phyloP scores from a whole-genome alignment of 2,329 filamentous ascomycete species.

The Cladobotryum mycophilum region DNA sequence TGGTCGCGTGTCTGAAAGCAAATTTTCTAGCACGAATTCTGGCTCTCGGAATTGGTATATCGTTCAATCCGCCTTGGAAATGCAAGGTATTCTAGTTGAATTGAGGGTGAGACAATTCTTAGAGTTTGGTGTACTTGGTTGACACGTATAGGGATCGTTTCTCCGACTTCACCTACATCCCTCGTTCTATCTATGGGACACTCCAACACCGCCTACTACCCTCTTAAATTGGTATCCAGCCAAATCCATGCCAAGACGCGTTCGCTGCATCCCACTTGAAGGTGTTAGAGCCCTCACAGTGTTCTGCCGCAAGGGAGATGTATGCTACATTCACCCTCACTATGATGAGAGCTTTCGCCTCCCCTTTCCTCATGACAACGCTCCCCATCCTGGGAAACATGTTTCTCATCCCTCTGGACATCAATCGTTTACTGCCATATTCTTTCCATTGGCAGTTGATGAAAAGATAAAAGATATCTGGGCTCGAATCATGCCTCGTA shows the following conservation, averaged over 20 bases:
- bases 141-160: background rate
- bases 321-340: background rate
- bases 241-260: background rate
- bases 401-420: background rate
- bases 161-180: background rate
- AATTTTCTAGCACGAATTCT: background rate
- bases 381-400: background rate
- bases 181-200: conserved; percentile 1
- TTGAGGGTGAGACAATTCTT: background rate
- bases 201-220: background rate
- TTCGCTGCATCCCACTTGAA: background rate
- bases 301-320: background rate
- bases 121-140: background rate
- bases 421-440: background rate
- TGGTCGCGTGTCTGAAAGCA: background rate
- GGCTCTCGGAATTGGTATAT: background rate
- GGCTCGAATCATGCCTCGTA: background rate
- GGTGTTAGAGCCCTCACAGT: conserved; percentile 1
- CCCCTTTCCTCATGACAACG: background rate
- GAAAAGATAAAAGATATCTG: background rate
- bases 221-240: background rate
- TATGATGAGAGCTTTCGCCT: background rate
- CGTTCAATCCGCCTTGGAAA: background rate
- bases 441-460: background rate
- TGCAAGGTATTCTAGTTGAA: background rate